Evolutionary conservation across 441 rosid species (phyloP).

Genomic region (Erysimum pusillum): DNA sequence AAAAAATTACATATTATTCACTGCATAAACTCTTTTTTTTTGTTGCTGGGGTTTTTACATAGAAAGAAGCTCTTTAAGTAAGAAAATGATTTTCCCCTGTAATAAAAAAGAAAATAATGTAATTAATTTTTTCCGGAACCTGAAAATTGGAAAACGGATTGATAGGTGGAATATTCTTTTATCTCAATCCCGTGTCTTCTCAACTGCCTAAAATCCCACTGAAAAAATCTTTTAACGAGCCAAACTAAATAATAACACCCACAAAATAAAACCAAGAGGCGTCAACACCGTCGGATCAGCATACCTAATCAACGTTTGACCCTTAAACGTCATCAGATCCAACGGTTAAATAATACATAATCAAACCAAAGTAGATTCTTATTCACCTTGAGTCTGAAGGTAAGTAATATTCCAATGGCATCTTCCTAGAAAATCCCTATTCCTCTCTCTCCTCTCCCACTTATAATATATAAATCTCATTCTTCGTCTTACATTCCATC

Average conservation of each 20-base stretch:
- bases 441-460: background rate
- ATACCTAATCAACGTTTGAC: constrained; percentile 29
- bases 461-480: constrained; percentile 26
- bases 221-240: constrained; percentile 5
- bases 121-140: too few species aligned
- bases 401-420: constrained; percentile 46
- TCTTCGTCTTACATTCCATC: constrained; percentile 18
- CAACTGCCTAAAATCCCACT: constrained; percentile 42
- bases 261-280: constrained; percentile 32
- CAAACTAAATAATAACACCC: constrained; percentile 34
- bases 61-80: too few species aligned
- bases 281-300: constrained; percentile 38
- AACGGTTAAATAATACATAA: constrained; percentile 28
- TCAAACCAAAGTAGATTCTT: constrained; percentile 8
- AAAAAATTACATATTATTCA: too few species aligned
- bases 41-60: too few species aligned
- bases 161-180: constrained; percentile 33
- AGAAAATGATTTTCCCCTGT: too few species aligned
- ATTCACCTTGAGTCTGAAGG: background rate
- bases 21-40: too few species aligned
- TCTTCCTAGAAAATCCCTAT: constrained; percentile 26
- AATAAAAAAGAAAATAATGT: too few species aligned
- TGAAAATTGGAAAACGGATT: constrained; percentile 6
- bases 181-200: constrained; percentile 27
- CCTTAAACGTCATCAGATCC: constrained; percentile 25